Conservation (phyloP, 371 early-diverging fungal species). For the Modicella reniformis region DNA sequence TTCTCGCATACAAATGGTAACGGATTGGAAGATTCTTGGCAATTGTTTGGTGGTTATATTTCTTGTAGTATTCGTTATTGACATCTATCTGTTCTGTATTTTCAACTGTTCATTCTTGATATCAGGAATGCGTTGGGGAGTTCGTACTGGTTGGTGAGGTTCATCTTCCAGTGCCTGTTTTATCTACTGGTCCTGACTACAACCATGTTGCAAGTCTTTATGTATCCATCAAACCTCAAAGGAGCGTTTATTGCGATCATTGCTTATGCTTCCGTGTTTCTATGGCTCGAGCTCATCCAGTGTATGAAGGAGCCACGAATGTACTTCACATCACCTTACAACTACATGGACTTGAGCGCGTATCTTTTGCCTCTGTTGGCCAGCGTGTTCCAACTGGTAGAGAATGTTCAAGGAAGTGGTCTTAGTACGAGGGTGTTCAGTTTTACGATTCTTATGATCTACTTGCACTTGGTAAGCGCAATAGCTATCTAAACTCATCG, state of each 20-base stretch:
- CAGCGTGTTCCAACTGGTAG: slow-evolving; percentile 14
- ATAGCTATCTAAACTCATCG: too few species aligned
- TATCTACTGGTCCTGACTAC: slow-evolving; percentile 17
- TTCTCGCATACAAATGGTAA: slow-evolving; percentile 33
- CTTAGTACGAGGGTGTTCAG: slow-evolving; percentile 2
- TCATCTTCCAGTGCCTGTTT: slow-evolving; percentile 22
- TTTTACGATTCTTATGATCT: slow-evolving; percentile 15
- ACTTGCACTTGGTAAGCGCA: slow-evolving; percentile 30
- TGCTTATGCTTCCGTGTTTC: slow-evolving; percentile 7
- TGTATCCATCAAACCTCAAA: background rate
- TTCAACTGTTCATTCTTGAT: background rate
- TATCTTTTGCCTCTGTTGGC: slow-evolving; percentile 12
- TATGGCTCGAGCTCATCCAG: slow-evolving; percentile 17
- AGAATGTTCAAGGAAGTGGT: background rate
- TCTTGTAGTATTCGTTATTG: too few species aligned
- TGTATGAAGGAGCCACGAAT: background rate
- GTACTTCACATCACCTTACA: slow-evolving; percentile 6
- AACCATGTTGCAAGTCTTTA: slow-evolving; percentile 28
- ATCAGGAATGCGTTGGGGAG: slow-evolving; percentile 37
- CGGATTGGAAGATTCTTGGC: background rate
- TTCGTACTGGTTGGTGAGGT: slow-evolving; percentile 28
- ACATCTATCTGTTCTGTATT: background rate
- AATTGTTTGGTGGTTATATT: too few species aligned
- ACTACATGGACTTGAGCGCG: slow-evolving; percentile 11
- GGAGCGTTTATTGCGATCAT: slow-evolving; percentile 16